Base-by-base conservation (phyloP, 2,329 filamentous ascomycete genomes). In the Fonsecaea pedrosoi region DNA sequence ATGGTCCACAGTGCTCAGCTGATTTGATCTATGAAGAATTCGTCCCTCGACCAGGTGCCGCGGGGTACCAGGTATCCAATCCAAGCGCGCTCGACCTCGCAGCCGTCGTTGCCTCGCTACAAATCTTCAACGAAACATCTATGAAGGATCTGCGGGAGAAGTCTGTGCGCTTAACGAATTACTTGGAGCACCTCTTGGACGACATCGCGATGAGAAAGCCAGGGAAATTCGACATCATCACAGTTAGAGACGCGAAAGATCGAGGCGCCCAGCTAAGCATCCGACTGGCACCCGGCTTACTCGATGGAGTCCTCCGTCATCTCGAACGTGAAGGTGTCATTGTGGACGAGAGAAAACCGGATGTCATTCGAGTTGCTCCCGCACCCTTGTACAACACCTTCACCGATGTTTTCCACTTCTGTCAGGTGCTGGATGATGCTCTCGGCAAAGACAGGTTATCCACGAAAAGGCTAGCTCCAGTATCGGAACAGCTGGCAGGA, bases 11-110 rank as follows among this genome's bases (percentile, higher is more conserved):
- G 6, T 50, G 4, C 8, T 25, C 18, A 21, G 45, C 45, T 50
- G 45, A 50, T 50, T 10, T 40, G 53, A 67, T 15, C 25, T 15
- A 34, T 55, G 58, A 75, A 84, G 76, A 83, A 65, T 96, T 96
- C 78, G 82, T 88, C 48, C 92, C 93, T 3, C 91, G 91, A 7
- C 81, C 86, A 1, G 93, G 94, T 45, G 94, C 93, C 0, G 87
- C 84, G 38, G 93, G 93, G 3, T 97, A 88, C 78, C 92, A 96
- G 78, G 78, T 94, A n/a, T 92, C 89, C 59, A 97, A 97, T 76
- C 92, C 91, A 1, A 92, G 88, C 0, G 91, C 89, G 10, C 82
- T 95, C 6, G 92, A 96, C 73, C 85, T 94, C 54, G 90, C 90
- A 13, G 87, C 89, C n/a, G 83, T 96, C 2, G 82, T 87, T 9